A percentile compares a stretch with the other conserved stretches of the same genome.
Conservation (phyloP, 2,329 filamentous ascomycete genomes). For the Fusarium beomiforme region DNA sequence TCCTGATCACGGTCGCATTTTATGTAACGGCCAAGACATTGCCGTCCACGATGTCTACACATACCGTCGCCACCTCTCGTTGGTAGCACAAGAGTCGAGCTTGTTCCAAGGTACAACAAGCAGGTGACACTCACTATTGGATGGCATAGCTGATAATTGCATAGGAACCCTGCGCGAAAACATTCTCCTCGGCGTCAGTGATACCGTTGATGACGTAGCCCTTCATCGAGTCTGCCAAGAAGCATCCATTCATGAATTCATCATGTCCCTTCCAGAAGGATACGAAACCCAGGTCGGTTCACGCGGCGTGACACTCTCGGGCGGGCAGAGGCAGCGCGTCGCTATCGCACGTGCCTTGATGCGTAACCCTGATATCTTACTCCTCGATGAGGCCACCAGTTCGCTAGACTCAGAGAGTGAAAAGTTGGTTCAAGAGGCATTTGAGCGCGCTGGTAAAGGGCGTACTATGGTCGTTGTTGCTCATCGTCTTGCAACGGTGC, state of each 20-base stretch:
- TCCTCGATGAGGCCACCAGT: constrained; percentile 79
- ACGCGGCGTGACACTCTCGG: constrained; percentile 71
- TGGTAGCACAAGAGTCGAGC: constrained; percentile 79
- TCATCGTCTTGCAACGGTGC: constrained; percentile 79
- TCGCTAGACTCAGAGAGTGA: constrained; percentile 72
- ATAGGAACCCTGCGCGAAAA: constrained; percentile 62
- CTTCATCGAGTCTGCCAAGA: constrained; percentile 64
- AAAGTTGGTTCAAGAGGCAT: constrained; percentile 71
- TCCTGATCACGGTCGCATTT: constrained; percentile 68
- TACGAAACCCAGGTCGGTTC: constrained; percentile 75
- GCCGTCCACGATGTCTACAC: constrained; percentile 64
- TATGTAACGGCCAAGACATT: constrained; percentile 71
- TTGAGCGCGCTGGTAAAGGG: constrained; percentile 69
- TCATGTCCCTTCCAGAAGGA: constrained; percentile 71
- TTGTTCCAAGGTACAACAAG: constrained; percentile 72
- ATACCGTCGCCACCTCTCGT: constrained; percentile 72
- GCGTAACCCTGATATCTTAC: constrained; percentile 69
- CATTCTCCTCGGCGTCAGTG: constrained; percentile 70
- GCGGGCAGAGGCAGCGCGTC: constrained; percentile 76
- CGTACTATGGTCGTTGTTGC: constrained; percentile 79
- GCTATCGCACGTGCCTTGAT: constrained; percentile 75
- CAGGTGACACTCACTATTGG: fast-evolving
- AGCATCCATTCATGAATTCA: constrained; percentile 77
- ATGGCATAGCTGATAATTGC: constrained; percentile 7
- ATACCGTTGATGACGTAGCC: constrained; percentile 60